Evolutionary conservation across 352 stramenopile genomes (phyloP).

Genomic region (Globisporangium ultimum): DNA sequence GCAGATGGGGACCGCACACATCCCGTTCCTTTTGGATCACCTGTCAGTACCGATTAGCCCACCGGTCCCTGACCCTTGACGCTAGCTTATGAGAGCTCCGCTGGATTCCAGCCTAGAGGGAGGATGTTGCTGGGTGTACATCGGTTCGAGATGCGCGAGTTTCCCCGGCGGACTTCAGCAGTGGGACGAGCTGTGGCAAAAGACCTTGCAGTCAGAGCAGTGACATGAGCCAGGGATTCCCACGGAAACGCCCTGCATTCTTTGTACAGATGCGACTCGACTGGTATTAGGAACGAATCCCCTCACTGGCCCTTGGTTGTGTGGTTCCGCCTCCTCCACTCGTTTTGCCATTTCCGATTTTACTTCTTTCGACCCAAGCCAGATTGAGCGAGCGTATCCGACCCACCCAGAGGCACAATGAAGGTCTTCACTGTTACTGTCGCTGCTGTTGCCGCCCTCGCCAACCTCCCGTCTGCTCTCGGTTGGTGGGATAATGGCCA

Average conservation of each 20-base stretch:
- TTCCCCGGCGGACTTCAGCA: background rate
- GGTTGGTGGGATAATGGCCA: slow-evolving; percentile 69
- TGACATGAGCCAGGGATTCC: background rate
- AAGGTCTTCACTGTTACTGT: slow-evolving; percentile 26
- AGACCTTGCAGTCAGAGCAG: background rate
- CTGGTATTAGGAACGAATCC: too few species aligned
- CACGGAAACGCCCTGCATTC: background rate
- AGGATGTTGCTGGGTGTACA: too few species aligned
- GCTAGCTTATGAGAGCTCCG: background rate
- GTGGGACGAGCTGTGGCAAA: background rate
- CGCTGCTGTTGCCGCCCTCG: slow-evolving; percentile 9
- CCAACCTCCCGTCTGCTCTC: slow-evolving; percentile 17
- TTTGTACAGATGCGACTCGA: background rate
- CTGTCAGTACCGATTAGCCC: too few species aligned
- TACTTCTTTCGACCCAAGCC: background rate
- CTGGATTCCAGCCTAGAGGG: too few species aligned
- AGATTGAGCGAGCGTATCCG: background rate
- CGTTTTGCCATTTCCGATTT: background rate
- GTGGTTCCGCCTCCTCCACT: background rate
- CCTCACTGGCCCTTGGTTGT: too few species aligned
- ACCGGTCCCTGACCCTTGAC: background rate
- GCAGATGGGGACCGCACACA: too few species aligned
- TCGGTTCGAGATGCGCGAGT: too few species aligned
- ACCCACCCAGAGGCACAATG: slow-evolving; percentile 14
- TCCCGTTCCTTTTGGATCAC: too few species aligned